Conservation (phyloP, 177 flowering plant genomes). For the Vitis hybrid region DNA sequence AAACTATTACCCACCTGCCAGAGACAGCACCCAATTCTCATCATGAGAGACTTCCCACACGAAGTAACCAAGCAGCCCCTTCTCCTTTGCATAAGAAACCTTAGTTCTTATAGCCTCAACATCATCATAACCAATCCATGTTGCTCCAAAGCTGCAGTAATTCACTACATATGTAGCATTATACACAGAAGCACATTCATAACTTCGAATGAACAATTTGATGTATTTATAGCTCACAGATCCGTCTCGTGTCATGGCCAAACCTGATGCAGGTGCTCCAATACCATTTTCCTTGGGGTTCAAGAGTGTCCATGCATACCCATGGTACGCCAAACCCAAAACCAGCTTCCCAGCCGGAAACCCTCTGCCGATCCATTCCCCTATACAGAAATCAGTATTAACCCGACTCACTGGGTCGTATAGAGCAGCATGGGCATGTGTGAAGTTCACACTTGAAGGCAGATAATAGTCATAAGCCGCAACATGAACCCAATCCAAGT, state of each 20-base stretch:
- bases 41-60: constrained; percentile 19
- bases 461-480: constrained; percentile 19
- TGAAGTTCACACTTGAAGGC: constrained; percentile 12
- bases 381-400: constrained; percentile 25
- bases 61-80: constrained; percentile 18
- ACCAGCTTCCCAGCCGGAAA: constrained; percentile 20
- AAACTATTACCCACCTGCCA: constrained; percentile 10
- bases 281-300: constrained; percentile 12
- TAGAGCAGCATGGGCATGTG: constrained; percentile 27
- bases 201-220: constrained; percentile 2
- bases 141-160: constrained; percentile 6
- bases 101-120: constrained; percentile 22
- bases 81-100: constrained; percentile 26
- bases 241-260: constrained; percentile 11
- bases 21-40: constrained; percentile 25
- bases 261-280: constrained; percentile 18
- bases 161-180: constrained; percentile 22
- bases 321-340: constrained; percentile 27
- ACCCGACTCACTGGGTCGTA: constrained; percentile 20
- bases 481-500: constrained; percentile 26
- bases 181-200: constrained; percentile 7
- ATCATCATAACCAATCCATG: constrained; percentile 30
- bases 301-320: constrained; percentile 23
- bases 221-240: constrained; percentile 11
- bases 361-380: constrained; percentile 18